phyloP scores from a whole-genome alignment of 306 rosid species.

The Ormosia emarginata region DNA sequence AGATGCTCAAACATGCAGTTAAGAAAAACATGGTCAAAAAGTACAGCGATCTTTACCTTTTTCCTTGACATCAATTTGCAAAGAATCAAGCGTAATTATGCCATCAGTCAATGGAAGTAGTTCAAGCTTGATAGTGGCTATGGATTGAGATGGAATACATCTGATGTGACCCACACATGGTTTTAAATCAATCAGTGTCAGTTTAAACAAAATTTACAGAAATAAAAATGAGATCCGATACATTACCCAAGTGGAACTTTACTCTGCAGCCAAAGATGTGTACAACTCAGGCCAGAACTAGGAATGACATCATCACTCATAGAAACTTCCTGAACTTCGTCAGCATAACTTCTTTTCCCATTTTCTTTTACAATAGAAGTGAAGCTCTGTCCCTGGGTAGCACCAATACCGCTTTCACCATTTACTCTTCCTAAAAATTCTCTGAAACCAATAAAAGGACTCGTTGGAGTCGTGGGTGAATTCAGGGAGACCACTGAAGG shows the following conservation, averaged over 20 bases:
- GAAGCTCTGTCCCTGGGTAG: constrained; percentile 42
- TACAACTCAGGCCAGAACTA: constrained; percentile 59
- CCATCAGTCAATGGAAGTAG: constrained; percentile 94
- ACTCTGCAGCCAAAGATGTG: constrained; percentile 96
- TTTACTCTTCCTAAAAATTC: constrained; percentile 52
- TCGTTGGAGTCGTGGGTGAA: constrained; percentile 70
- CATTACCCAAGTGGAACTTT: constrained; percentile 93
- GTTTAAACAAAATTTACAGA: constrained; percentile 1
- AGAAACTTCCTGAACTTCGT: constrained; percentile 39
- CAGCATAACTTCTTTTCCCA: constrained; percentile 39
- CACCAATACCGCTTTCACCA: constrained; percentile 36
- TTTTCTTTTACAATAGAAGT: constrained; percentile 38
- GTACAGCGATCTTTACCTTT: constrained; percentile 51
- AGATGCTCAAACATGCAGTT: constrained; percentile 22
- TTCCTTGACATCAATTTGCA: constrained; percentile 84
- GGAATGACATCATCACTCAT: constrained; percentile 55
- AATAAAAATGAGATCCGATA: constrained; percentile 2
- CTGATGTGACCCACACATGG: constrained; percentile 42
- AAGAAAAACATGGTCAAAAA: neutral
- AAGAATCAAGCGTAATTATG: constrained; percentile 75
- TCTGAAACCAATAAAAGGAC: constrained; percentile 64
- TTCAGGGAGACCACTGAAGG: constrained; percentile 69
- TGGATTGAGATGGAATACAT: constrained; percentile 76
- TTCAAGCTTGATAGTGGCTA: constrained; percentile 81
- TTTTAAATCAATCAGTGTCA: constrained; percentile 12